Conservation (phyloP, 2,329 filamentous ascomycete species). For the Diaporthe longicolla region DNA sequence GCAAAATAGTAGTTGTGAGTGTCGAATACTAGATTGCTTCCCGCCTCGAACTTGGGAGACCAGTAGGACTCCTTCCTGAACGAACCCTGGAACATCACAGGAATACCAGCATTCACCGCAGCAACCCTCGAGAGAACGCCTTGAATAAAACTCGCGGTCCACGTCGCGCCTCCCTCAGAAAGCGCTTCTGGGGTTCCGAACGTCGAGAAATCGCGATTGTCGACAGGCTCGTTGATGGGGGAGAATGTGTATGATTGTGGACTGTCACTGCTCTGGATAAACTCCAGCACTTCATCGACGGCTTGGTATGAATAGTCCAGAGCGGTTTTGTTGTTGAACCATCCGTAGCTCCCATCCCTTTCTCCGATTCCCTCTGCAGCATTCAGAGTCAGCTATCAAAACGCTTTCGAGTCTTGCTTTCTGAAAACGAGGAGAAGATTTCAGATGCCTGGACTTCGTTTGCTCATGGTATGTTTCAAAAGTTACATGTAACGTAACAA, state of each 20-base stretch:
- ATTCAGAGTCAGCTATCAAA: neutral
- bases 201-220: neutral
- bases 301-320: neutral
- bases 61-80: conserved; percentile 14
- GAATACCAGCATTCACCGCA: neutral
- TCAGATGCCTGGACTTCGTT: neutral
- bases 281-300: neutral
- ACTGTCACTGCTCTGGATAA: neutral
- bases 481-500: neutral
- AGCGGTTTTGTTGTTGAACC: conserved; percentile 8
- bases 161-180: neutral
- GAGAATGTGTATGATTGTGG: conserved; percentile 7
- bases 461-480: neutral
- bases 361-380: neutral
- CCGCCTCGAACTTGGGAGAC: conserved; percentile 2
- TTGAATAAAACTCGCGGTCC: neutral
- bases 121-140: neutral
- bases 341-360: neutral
- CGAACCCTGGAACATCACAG: neutral
- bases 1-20: conserved; percentile 9
- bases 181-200: neutral
- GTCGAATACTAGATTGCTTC: conserved; percentile 1
- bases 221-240: conserved; percentile 6
- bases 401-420: too few relatives aligned
- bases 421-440: too few relatives aligned